Percentiles rank a stretch among this genome's conserved stretches.
Conservation (phyloP, 768 basidiomycete species). For the Rhodotorula graminis region DNA sequence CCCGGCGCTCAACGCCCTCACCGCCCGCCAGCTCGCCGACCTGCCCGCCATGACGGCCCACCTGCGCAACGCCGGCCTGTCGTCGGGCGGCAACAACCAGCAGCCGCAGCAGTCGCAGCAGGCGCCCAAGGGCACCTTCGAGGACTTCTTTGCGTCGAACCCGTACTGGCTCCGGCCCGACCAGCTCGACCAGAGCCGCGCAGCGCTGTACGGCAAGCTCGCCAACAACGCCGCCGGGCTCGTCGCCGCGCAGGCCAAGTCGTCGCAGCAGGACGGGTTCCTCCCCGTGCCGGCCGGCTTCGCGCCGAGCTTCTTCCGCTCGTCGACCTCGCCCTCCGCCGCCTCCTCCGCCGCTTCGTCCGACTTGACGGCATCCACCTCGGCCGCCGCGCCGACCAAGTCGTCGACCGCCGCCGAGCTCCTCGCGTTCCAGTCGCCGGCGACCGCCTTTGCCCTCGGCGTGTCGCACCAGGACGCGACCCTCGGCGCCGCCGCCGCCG, state of each 20-base stretch:
- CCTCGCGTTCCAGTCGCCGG: slow-evolving; percentile 28
- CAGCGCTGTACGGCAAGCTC: slow-evolving; percentile 41
- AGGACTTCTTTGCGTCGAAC: slow-evolving; percentile 42
- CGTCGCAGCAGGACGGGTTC: not conserved
- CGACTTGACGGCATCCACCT: too few relatives aligned
- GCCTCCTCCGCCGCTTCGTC: not conserved
- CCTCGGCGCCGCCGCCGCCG: slow-evolving; percentile 5
- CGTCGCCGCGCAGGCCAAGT: slow-evolving; percentile 19
- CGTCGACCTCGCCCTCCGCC: not conserved
- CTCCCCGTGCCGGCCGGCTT: slow-evolving; percentile 28
- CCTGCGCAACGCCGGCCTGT: slow-evolving; percentile 20
- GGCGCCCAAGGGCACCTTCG: slow-evolving; percentile 13
- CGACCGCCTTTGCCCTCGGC: not conserved
- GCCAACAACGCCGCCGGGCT: slow-evolving; percentile 41
- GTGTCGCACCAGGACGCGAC: slow-evolving; percentile 1
- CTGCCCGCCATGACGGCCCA: slow-evolving; percentile 39
- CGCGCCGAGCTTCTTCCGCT: slow-evolving; percentile 40
- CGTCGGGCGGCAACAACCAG: not conserved
- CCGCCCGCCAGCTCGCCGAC: slow-evolving; percentile 11
- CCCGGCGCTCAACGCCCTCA: slow-evolving; percentile 36
- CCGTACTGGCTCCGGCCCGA: slow-evolving; percentile 38
- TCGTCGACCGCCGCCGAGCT: slow-evolving; percentile 9
- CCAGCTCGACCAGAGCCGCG: slow-evolving; percentile 36
- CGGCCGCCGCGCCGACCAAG: not conserved
- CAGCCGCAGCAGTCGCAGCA: slow-evolving; percentile 1